A percentile compares a stretch with the other conserved stretches of the same genome.
These are phyloP conservation scores for Leishmania tarentolae DNA, from an alignment of 208 protist genomes.

Conservation along the genomic window DNA sequence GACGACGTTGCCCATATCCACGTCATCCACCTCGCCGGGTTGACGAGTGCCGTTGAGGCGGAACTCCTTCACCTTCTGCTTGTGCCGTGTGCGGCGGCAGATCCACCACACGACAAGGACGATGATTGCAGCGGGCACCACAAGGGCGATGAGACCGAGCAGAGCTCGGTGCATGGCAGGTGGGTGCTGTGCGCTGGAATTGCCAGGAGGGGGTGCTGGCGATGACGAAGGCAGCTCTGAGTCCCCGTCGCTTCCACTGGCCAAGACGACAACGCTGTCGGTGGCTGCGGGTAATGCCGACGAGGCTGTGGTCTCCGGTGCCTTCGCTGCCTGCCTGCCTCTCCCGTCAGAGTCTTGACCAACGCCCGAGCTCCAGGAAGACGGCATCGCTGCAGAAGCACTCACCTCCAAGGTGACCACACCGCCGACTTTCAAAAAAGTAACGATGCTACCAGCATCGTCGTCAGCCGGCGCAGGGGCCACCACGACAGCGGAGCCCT, in stretches of 20 bases:
- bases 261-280: neutral
- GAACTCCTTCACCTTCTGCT: conserved; percentile 25
- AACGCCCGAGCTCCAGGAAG: neutral
- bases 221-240: neutral
- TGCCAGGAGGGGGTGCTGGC: neutral
- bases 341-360: neutral
- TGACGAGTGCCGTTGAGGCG: conserved; percentile 49
- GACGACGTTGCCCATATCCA: conserved; percentile 46
- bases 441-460: neutral
- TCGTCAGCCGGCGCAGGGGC: neutral
- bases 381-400: neutral
- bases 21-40: conserved; percentile 54
- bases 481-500: neutral
- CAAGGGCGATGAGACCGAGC: conserved; percentile 46
- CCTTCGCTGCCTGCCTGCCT: neutral
- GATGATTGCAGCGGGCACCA: conserved; percentile 37
- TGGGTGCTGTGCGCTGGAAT: neutral
- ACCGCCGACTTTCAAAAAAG: neutral
- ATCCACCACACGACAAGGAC: conserved; percentile 34
- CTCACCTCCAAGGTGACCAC: neutral
- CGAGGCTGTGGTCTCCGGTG: neutral
- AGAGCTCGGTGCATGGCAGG: conserved; percentile 13
- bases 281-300: neutral
- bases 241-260: neutral
- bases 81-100: conserved; percentile 43